Percentiles rank a stretch among this genome's conserved stretches.
phyloP scores from a whole-genome alignment of 345 rosid species.

The Excoecaria cochinchinensis region DNA sequence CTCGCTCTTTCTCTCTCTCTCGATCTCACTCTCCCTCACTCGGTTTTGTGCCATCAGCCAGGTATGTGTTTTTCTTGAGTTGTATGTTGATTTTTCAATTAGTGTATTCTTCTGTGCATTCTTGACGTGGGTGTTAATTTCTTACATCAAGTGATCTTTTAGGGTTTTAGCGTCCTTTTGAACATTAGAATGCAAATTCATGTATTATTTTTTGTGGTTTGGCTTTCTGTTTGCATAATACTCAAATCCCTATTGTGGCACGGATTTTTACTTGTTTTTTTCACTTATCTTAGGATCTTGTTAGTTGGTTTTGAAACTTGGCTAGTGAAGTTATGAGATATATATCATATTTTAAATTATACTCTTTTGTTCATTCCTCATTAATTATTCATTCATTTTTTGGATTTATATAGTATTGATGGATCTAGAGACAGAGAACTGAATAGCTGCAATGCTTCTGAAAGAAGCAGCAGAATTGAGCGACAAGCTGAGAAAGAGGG shows the following conservation, averaged over 20 bases:
- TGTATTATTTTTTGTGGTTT: too few relatives aligned
- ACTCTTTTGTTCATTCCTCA: background rate
- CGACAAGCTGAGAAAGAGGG: constrained; percentile 80
- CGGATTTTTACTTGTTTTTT: background rate
- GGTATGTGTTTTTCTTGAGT: too few relatives aligned
- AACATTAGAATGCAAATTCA: background rate
- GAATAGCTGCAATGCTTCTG: too few relatives aligned
- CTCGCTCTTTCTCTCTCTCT: too few relatives aligned
- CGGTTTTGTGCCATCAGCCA: too few relatives aligned
- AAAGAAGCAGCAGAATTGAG: constrained; percentile 94
- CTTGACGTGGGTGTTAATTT: too few relatives aligned
- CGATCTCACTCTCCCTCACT: too few relatives aligned
- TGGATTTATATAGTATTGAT: constrained; percentile 33
- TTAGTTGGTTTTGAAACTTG: background rate
- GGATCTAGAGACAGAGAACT: constrained; percentile 92
- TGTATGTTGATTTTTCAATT: background rate
- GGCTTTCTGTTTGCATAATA: too few relatives aligned
- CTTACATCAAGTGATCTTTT: too few relatives aligned
- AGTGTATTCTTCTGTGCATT: background rate
- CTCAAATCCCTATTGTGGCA: too few relatives aligned
- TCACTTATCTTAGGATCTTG: background rate
- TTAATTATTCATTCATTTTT: background rate
- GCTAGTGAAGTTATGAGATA: too few relatives aligned
- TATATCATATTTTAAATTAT: background rate
- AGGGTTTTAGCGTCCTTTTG: background rate